These are phyloP conservation scores for Trichosporon coremiiforme DNA, from an alignment of 1,284 basidiomycete species.

Conservation along the genomic window DNA sequence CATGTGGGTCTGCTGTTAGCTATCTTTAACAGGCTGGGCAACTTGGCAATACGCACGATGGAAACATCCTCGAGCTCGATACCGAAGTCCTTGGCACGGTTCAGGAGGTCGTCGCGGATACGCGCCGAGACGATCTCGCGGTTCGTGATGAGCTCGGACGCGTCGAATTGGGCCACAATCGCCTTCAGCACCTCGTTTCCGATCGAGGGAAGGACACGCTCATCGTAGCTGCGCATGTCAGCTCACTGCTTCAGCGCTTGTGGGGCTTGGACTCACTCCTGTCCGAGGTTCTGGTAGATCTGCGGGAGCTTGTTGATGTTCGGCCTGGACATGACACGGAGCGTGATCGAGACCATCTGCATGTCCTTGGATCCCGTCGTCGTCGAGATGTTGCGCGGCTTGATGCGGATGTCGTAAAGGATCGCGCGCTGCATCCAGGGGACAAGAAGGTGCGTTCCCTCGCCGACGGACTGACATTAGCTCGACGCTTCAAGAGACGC, in stretches of 20 bases:
- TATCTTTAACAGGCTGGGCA: not conserved
- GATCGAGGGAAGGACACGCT: conserved; percentile 79
- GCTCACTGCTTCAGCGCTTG: conserved; percentile 55
- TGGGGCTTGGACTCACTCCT: conserved; percentile 61
- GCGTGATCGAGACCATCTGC: conserved; percentile 96
- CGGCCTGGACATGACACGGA: conserved; percentile 92
- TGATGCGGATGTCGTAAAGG: conserved; percentile 96
- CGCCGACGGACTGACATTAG: conserved; percentile 68
- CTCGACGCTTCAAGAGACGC: not conserved
- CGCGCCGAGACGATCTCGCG: conserved; percentile 88
- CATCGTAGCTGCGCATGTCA: conserved; percentile 96
- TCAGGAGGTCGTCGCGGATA: conserved; percentile 88
- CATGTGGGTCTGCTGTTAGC: conserved; percentile 59
- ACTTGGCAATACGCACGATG: conserved; percentile 58
- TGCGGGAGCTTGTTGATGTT: conserved; percentile 83
- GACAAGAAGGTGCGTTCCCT: conserved; percentile 97
- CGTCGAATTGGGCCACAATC: conserved; percentile 99
- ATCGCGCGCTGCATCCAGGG: conserved; percentile 96
- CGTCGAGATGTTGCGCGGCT: conserved; percentile 97
- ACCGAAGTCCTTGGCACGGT: conserved; percentile 94
- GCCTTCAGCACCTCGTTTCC: conserved; percentile 99
- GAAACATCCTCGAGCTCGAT: conserved; percentile 96
- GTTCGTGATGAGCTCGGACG: conserved; percentile 97
- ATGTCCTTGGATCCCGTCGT: conserved; percentile 63
- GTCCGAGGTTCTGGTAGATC: conserved; percentile 92